Base-by-base conservation (phyloP, 129 eudicot species). In the Artemisia argyi region DNA sequence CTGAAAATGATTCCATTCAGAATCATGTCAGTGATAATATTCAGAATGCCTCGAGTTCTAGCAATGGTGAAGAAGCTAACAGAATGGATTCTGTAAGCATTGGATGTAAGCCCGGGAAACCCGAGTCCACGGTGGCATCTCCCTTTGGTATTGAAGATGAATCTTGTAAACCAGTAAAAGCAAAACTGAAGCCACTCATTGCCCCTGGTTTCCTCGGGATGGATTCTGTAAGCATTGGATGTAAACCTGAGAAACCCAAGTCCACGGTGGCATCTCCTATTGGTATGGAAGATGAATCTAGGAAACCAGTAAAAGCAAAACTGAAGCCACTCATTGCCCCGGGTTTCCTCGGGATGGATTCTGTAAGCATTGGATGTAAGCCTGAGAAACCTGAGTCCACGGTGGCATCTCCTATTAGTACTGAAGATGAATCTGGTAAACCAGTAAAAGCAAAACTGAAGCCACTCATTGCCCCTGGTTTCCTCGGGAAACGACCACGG, bases 401-500 rank as follows among this genome's bases (percentile, higher is more conserved):
- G 26, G 26, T 24, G 26, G 26, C 26, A 24, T 24, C 26, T 24
- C 26, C 30, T 26, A 26, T 24, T 24, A 2, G 26, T 24, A 35
- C 44, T 16, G 50, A 68, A 19, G 65, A 68, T 58, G 84, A 57
- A 64, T 73, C 72, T 18, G 47, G 14, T 19, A 75, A 64, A 78
- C 42, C 51, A 1, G 51, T 56, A 16, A 85, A 82, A 61, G 51
- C 58, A 20, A 82, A 76, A 53, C n/a, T 65, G 67, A 79, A 76
- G 74, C 83, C 83, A 44, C 77, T 85, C 7, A 76, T 85, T 70
- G 59, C 85, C 35, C 84, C 81, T 14, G 90, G 87, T 58, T 85
- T 82, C 66, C 83, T 82, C 30, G 80, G 77, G 44, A 85, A 79
- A 68, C 71, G 67, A 17, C 84, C 75, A 16, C 59, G 68, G 79